Evolutionary conservation across 2,329 filamentous ascomycete species (phyloP), one percentile per base, ranked within the genome.

Genomic region (Penicillium brasilianum): DNA sequence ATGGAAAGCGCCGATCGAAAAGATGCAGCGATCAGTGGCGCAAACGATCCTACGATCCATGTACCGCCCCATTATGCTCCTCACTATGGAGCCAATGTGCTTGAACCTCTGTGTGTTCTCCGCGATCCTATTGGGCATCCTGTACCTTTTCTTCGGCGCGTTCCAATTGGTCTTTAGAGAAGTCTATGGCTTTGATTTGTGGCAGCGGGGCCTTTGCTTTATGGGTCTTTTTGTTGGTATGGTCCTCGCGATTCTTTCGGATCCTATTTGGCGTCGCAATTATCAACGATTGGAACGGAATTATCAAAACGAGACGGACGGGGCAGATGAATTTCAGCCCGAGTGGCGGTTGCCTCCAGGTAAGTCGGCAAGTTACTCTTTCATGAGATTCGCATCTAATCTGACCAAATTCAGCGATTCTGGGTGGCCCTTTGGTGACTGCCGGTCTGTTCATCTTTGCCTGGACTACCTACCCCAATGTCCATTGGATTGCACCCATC

Each of bases 101-200:
- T 81, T 95, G 59, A 87, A 88, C 67, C 86, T 97, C 28, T 95
- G 92, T 76, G 78, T 95, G 22, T 90, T 93, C 69, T 91, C 91
- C 0, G 92, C 92, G 41, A 86, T 97, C 57, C 81, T 97, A n/a
- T 82, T 97, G 8, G 93, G 93, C 5, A 90, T 96, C 48, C 80
- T 97, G 2, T 97, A 97, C 73, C 86, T 97, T 41, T 96, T 96
- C 81, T 96, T 96, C 74, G 92, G 92, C 20, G 92, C 93, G 0
- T 96, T 97, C 70, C 86, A 90, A 5, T 80, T 96, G 48, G 88
- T 97, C 16, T 97, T 97, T 72, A 75, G 82, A 28, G 85, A 83
- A 48, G 88, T 90, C 50, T 90, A 96, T 74, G 87, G 85, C 20
- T 93, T 97, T 79, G 87, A 86, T 56, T 80, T 92, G 11, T 95